Base-by-base conservation (phyloP, 1,284 basidiomycete genomes). In the Irpex rosettiformis region DNA sequence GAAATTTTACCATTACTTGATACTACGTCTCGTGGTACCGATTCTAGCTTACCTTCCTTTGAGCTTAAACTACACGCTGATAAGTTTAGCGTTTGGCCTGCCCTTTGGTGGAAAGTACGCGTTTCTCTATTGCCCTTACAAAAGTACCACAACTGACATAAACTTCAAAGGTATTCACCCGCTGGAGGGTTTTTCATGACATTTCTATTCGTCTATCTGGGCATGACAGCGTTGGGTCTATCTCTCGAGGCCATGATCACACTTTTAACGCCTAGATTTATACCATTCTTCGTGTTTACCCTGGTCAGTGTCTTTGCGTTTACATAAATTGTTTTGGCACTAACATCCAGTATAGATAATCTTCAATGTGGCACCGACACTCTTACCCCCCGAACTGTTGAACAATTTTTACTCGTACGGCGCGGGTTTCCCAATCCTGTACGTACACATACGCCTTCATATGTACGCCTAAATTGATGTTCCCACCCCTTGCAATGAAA, bases 381-480 rank as follows among this genome's bases (percentile, higher is more conserved):
- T 72, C 0, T 61, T 80, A 0, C 81, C 80, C 1, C 71, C 74
- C 53, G 78, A 80, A 58, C 72, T 82, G 4, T 77, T 79, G 60
- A 73, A 73, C 6, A 52, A 64, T 61, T 75, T 82, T 61, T 83
- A 72, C 67, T 62, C 69, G 27, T 74, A 73, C 48, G 71, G 73
- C 0, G 61, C 69, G 13, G 79, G 76, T 0, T 77, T 81, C 67
- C 80, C 79, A 0, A 76, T 81, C 63, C 77, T 73, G 71, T 75
- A 73, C 63, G 67, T 71, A 55, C 4, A 52, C 16, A 37, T 1
- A 5, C 25, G 3, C 47, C 11, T 51, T 6, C 10, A 7, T 22
- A 24, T 5, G 16, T 22, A n/a, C 22, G 5, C 6, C 45, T 48
- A 13, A 56, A 22, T 10, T 7, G 4, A 4, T 21, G 7, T 18